Percentiles rank a stretch among this genome's conserved stretches.
phyloP scores from a whole-genome alignment of 2,329 filamentous ascomycete genomes.

The Hymenotorrendiella dingleyae region DNA sequence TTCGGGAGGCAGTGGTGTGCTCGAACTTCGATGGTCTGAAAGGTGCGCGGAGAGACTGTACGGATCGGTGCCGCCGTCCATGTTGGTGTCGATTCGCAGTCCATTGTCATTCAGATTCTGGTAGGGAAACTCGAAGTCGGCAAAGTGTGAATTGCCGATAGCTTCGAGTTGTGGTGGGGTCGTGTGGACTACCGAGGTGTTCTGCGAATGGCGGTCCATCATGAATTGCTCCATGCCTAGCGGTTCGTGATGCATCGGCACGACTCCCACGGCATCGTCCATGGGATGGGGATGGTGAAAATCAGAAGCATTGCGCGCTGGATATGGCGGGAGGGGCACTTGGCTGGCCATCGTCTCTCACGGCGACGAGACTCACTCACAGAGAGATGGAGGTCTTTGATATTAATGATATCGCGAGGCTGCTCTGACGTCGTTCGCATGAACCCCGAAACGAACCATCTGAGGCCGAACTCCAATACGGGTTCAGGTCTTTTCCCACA shows the following conservation, averaged over 20 bases:
- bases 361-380: too few species aligned
- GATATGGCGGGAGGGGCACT: constrained; percentile 13
- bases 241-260: constrained; percentile 18
- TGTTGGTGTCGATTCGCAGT: constrained; percentile 29
- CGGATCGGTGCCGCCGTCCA: constrained; percentile 21
- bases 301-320: constrained; percentile 15
- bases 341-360: constrained; percentile 23
- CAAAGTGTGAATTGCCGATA: constrained; percentile 36
- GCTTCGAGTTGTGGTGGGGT: constrained; percentile 24
- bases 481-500: background rate
- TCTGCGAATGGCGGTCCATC: constrained; percentile 20
- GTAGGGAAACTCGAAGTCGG: constrained; percentile 49
- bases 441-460: constrained; percentile 8
- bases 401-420: too few species aligned
- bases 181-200: constrained; percentile 13
- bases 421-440: constrained; percentile 1
- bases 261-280: constrained; percentile 10
- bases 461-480: background rate
- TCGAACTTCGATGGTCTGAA: constrained; percentile 21
- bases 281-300: constrained; percentile 13
- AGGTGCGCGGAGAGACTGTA: constrained; percentile 19
- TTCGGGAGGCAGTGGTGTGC: constrained; percentile 18
- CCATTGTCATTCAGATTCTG: constrained; percentile 38
- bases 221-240: constrained; percentile 27
- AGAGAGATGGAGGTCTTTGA: too few species aligned